Evolutionary conservation across 1,284 basidiomycete genomes (phyloP), one percentile per base, ranked within the genome.

Genomic region (Ustilago vetiveriae): DNA sequence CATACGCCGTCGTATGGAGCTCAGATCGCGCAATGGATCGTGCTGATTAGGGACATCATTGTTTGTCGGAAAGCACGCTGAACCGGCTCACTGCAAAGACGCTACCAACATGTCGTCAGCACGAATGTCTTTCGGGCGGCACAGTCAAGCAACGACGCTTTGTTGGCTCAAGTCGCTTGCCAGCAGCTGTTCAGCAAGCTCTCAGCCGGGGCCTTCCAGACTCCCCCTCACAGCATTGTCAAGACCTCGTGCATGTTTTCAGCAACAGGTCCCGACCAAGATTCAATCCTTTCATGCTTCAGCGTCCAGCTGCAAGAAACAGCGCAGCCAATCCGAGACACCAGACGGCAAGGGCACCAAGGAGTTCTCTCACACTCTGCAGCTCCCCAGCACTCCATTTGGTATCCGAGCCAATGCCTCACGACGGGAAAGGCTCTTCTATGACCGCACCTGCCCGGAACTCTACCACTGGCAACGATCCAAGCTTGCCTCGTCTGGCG

Each of bases 341-440:
- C 8, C 30, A 11, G 35, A 30, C 3, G 43, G 51, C 38, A 50
- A 46, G 23, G 51, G 42, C 8, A 54, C 59, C 6, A 70, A 70
- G 37, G 53, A 50, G 33, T 77, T 58, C 76, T 85, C 87, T n/a
- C 83, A 89, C 39, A 92, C 93, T 1, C 84, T 98, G 6, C 85
- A 88, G 4, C 86, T 98, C 5, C 95, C 95, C 0, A 90, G 88
- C 78, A 96, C 94, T 0, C 72, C 84, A 0, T 92, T 98, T 78
- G 88, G 91, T 0, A 85, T 94, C 50, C 88, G 90, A 82, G 85
- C 87, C 9, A 88, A 92, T 76, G 87, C 89, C 3, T 84, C 86
- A 9, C 87, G 88, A 55, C 86, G 87, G 32, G 89, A 91, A 57
- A 83, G 85, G 21, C 84, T 85, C 17, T 90, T 90, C 73, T 85